A percentile compares a stretch with the other conserved stretches of the same genome.
Evolutionary conservation across 148 eudicot species (phyloP).

Genomic region (Fagopyrum tataricum): DNA sequence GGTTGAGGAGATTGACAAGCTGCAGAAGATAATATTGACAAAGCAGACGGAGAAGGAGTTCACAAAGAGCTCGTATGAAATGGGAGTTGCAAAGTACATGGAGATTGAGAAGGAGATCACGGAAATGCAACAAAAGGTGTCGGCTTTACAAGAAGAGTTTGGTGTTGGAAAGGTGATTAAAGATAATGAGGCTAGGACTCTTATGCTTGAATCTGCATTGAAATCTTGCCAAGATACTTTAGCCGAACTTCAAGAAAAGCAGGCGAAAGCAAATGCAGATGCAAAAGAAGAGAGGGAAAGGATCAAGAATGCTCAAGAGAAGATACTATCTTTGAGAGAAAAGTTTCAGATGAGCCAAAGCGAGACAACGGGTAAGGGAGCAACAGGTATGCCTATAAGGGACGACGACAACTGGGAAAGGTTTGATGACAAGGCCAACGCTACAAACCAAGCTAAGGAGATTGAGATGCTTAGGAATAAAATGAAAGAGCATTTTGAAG

Average conservation of each 20-base stretch:
- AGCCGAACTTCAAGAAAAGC: slow-evolving; percentile 60
- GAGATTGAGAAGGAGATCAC: slow-evolving; percentile 55
- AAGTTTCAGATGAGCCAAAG: slow-evolving; percentile 21
- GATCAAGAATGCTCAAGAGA: slow-evolving; percentile 51
- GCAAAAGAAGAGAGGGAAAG: slow-evolving; percentile 46
- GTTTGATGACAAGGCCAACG: slow-evolving; percentile 15
- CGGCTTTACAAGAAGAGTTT: slow-evolving; percentile 75
- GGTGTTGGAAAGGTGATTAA: slow-evolving; percentile 50
- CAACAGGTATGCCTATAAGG: slow-evolving; percentile 13
- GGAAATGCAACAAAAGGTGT: slow-evolving; percentile 62
- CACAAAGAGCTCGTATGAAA: slow-evolving; percentile 78
- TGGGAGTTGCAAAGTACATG: slow-evolving; percentile 62
- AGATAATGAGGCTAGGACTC: slow-evolving; percentile 70
- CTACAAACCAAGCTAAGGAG: slow-evolving; percentile 24
- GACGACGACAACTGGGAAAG: slow-evolving; percentile 22
- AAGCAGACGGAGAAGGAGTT: slow-evolving; percentile 86
- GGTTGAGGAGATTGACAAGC: slow-evolving; percentile 67
- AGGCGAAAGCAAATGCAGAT: slow-evolving; percentile 41
- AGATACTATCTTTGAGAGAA: slow-evolving; percentile 41
- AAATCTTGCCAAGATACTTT: slow-evolving; percentile 69
- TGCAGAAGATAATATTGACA: slow-evolving; percentile 67
- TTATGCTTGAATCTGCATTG: slow-evolving; percentile 81
- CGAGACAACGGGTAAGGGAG: slow-evolving; percentile 13
- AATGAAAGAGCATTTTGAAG: slow-evolving; percentile 41
- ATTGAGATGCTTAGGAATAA: slow-evolving; percentile 33